Percentiles rank a stretch among this genome's conserved stretches.
phyloP scores from a whole-genome alignment of 208 protist genomes.

The Crithidia acanthocephali region DNA sequence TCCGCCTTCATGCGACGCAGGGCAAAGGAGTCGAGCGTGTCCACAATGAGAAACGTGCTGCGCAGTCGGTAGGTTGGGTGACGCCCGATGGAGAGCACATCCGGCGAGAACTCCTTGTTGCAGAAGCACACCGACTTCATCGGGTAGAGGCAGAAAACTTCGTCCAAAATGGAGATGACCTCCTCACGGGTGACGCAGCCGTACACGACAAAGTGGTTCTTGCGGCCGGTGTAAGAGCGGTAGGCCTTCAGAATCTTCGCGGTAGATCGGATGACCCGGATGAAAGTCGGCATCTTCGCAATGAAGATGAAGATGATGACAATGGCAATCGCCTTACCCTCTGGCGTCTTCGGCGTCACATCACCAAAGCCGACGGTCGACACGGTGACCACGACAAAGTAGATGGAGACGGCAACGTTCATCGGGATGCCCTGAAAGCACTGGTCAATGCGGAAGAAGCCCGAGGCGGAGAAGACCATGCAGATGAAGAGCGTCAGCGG shows the following conservation, averaged over 20 bases:
- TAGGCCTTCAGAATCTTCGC: slow-evolving; percentile 68
- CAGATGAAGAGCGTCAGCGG: slow-evolving; percentile 79
- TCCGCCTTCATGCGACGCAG: slow-evolving; percentile 69
- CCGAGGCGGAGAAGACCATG: slow-evolving; percentile 72
- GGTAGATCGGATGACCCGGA: slow-evolving; percentile 65
- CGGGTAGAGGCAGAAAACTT: slow-evolving; percentile 85
- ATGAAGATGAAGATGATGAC: slow-evolving; percentile 87
- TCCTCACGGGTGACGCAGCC: slow-evolving; percentile 73
- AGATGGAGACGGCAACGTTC: slow-evolving; percentile 66
- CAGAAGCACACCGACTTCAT: slow-evolving; percentile 90
- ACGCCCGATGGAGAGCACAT: slow-evolving; percentile 73
- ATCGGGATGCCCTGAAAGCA: slow-evolving; percentile 66
- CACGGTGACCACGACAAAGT: slow-evolving; percentile 83
- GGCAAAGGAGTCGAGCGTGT: slow-evolving; percentile 60
- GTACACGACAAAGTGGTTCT: slow-evolving; percentile 86
- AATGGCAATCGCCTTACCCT: slow-evolving; percentile 69
- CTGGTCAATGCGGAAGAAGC: slow-evolving; percentile 79
- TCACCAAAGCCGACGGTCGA: slow-evolving; percentile 88
- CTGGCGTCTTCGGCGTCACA: slow-evolving; percentile 62
- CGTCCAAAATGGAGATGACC: slow-evolving; percentile 79
- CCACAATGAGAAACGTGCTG: slow-evolving; percentile 70
- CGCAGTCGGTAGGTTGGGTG: slow-evolving; percentile 84
- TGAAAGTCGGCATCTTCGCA: slow-evolving; percentile 85
- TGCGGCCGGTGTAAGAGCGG: slow-evolving; percentile 66
- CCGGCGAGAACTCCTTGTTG: slow-evolving; percentile 61